Base-by-base conservation (phyloP, 129 eudicot species). In the Flaveria sonorensis region DNA sequence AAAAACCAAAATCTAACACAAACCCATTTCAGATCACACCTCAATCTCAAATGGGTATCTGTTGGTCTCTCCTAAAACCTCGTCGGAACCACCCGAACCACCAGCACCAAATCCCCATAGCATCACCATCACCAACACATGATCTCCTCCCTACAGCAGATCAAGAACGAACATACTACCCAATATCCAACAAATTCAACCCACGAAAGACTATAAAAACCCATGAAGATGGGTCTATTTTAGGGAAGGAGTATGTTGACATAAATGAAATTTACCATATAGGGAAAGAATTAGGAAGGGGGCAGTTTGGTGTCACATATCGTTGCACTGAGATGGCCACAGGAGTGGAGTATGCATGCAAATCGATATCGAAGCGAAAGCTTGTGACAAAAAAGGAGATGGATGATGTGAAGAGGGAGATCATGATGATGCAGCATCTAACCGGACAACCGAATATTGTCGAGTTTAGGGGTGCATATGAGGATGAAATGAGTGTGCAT, bases 391-490 rank as follows among this genome's bases (percentile, higher is more conserved):
- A 79, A 2, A 90, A 88, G 68, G 98, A 93, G 39, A 75, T 82
- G 28, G 88, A 87, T 39, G 96, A 93, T 81, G 88, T 87, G 1
- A 83, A 86, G 77, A 87, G 97, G 85, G 98, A 93, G 82, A 79
- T 93, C 63, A 47, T 87, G 87, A 90, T 93, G 42, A 9, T 93
- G 43, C 89, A 93, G 72, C 92, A 93, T 61, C 66, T 93, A 70
- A 88, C 96, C 0, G 96, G 96, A 19, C 98, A 93, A 36, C 92
- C 97, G 7, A 90, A 93, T 79, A 88, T 93, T 20, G 98, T 93
- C 43, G 97, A 88, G 83, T 93, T 93, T 48, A 88, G 85, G 61
- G 98, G 98, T 3, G 98, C 90, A 2, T 89, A 93, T 80, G 98
- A 93, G 73, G 97, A 93, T 47, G 78, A 52, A 46, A 77, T 19